These are phyloP conservation scores for Haplosporangium sp. DNA, from an alignment of 371 early-diverging fungal species.

Conservation along the genomic window DNA sequence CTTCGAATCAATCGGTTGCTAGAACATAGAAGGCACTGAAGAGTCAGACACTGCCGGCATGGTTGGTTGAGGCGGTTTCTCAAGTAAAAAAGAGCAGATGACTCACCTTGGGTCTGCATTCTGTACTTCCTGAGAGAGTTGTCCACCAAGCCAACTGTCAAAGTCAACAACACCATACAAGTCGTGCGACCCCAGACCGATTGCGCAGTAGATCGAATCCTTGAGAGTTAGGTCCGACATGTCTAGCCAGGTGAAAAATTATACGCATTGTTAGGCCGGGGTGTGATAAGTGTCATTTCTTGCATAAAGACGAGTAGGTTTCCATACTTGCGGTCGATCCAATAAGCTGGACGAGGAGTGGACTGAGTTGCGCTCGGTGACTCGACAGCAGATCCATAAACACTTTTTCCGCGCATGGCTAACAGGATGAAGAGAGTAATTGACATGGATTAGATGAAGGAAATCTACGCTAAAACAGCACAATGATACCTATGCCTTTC, in stretches of 20 bases:
- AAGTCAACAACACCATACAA: slow-evolving; percentile 88
- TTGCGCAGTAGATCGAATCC: slow-evolving; percentile 86
- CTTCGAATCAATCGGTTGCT: slow-evolving; percentile 75
- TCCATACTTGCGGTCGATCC: slow-evolving; percentile 70
- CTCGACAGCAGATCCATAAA: slow-evolving; percentile 81
- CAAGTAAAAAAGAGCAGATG: neutral
- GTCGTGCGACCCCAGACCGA: slow-evolving; percentile 86
- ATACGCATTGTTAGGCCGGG: neutral
- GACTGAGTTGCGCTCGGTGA: slow-evolving; percentile 70
- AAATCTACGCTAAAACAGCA: neutral
- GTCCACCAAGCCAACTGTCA: slow-evolving; percentile 76
- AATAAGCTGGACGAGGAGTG: slow-evolving; percentile 72
- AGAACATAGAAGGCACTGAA: neutral
- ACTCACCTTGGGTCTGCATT: slow-evolving; percentile 64
- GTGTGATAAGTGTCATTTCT: neutral
- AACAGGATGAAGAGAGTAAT: neutral
- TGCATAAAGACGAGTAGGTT: neutral
- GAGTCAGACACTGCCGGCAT: too few species aligned
- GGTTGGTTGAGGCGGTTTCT: slow-evolving; percentile 56
- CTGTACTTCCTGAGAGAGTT: slow-evolving; percentile 65
- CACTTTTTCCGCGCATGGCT: slow-evolving; percentile 88
- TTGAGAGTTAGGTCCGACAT: slow-evolving; percentile 72
- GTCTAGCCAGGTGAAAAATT: slow-evolving; percentile 37
- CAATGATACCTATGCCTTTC: too few species aligned
- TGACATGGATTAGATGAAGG: neutral